Base-by-base conservation (phyloP, 1,284 basidiomycete species). In the Ganoderma resinaceum region DNA sequence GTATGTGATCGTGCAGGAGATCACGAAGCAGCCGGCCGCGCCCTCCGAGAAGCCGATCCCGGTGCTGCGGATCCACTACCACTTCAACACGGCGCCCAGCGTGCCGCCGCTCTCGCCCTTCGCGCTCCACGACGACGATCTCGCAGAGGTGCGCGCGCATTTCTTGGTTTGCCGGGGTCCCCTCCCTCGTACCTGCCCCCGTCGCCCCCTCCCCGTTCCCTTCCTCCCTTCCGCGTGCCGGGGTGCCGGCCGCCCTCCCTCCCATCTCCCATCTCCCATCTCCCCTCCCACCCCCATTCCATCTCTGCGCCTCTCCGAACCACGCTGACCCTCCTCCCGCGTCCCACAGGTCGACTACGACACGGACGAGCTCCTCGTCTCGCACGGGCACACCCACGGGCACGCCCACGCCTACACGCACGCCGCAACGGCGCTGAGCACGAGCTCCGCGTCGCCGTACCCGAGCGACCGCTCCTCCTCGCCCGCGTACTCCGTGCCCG, bases 1-100 rank as follows among this genome's bases (percentile, higher is more conserved):
- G 62, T 91, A 85, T 76, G 86, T 77, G 1, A 81, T 86, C 63
- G 76, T 80, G 16, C 90, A 92, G 74, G 86, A 89, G 64, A 88
- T 92, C 61, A 72, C 82, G 55, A 69, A 66, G 66, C 58, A 67
- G 58, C 40, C 58, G 38, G 33, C 49, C 6, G 67, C 68, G 55
- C 18, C 57, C 46, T n/a, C 42, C 14, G 66, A 71, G 68, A 66
- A 66, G 70, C 52, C 66, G 37, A 46, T 62, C 60, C 55, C 63
- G 42, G 66, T 67, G 29, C 65, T 67, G 65, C 26, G 33, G 53
- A 61, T 73, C 69, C 62, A 67, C 38, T 73, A 72, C 53, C 72
- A 71, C 65, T 73, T 73, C 70, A 68, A 60, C 49, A 68, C 66
- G 38, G 49, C 67, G 2, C 46, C 46, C 46, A 23, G 62, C 57